A percentile compares a stretch with the other conserved stretches of the same genome.
Evolutionary conservation across 345 rosid genomes (phyloP).

Genomic region (Citrus glauca): DNA sequence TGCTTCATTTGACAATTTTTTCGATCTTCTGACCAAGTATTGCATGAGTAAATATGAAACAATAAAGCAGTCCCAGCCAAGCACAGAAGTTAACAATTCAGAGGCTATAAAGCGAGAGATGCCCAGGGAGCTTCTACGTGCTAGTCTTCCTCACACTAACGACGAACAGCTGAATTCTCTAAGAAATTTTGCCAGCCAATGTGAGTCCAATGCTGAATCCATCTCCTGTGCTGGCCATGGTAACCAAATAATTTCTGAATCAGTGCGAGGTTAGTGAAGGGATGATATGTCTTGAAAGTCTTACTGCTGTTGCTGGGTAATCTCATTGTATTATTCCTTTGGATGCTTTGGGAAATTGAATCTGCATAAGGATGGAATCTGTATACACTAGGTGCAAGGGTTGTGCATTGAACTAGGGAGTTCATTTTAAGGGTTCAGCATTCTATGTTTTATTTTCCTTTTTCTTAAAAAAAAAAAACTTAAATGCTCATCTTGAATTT

Average conservation of each 20-base stretch:
- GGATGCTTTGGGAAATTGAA: conserved; percentile 10
- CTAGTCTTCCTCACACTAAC: conserved; percentile 88
- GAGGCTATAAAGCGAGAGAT: conserved; percentile 84
- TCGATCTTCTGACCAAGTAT: conserved; percentile 80
- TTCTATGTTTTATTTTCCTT: conserved; percentile 15
- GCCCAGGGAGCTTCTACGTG: conserved; percentile 95
- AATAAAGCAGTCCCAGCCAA: conserved; percentile 51
- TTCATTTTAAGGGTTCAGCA: conserved; percentile 20
- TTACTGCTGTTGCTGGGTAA: neutral
- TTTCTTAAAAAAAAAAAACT: neutral
- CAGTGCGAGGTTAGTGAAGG: conserved; percentile 47
- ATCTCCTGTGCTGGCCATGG: conserved; percentile 32
- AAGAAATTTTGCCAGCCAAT: conserved; percentile 65
- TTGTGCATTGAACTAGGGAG: conserved; percentile 33
- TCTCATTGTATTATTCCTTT: neutral
- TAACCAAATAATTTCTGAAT: conserved; percentile 57
- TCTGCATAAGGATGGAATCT: neutral
- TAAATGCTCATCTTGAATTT: conserved; percentile 17
- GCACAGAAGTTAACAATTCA: conserved; percentile 47
- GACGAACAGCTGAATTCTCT: conserved; percentile 72
- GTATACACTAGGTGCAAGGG: neutral
- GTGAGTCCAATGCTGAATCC: conserved; percentile 35
- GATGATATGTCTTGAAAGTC: neutral
- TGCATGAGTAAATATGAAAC: conserved; percentile 87
- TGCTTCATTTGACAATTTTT: conserved; percentile 92